These are phyloP conservation scores for Lizanozyma gosingica DNA, from an alignment of 1,139 yeast species.

Conservation along the genomic window DNA sequence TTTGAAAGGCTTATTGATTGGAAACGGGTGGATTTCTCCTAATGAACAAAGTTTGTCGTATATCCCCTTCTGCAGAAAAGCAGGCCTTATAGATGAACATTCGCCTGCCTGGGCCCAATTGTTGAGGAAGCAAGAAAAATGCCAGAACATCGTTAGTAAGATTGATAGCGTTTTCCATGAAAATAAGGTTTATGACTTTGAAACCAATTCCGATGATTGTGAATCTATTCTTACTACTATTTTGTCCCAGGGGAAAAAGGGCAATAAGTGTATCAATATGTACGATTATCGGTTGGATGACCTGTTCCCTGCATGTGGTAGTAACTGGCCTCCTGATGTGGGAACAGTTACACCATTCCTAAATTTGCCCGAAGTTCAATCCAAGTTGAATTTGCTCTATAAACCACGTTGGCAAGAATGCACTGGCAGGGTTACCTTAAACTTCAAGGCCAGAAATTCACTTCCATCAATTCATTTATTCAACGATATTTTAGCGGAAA, in stretches of 20 bases:
- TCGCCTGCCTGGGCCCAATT: constrained; percentile 33
- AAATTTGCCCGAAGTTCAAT: constrained; percentile 43
- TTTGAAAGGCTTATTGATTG: constrained; percentile 67
- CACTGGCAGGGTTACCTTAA: constrained; percentile 43
- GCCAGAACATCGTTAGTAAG: constrained; percentile 45
- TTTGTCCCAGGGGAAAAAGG: constrained; percentile 18
- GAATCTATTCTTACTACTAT: constrained; percentile 36
- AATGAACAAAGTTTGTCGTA: constrained; percentile 75
- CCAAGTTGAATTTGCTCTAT: constrained; percentile 45
- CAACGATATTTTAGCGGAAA: constrained; percentile 50
- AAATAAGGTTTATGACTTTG: constrained; percentile 16
- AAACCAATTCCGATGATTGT: constrained; percentile 37
- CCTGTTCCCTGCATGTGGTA: constrained; percentile 78
- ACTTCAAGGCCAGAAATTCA: constrained; percentile 44
- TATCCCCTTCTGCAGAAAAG: constrained; percentile 59
- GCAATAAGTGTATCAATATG: constrained; percentile 62
- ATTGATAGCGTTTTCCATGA: constrained; percentile 18
- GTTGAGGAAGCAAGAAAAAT: constrained; percentile 45
- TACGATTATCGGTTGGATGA: constrained; percentile 72
- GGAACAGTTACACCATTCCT: constrained; percentile 53
- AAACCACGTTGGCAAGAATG: constrained; percentile 69
- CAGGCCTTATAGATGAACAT: constrained; percentile 41
- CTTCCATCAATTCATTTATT: constrained; percentile 57
- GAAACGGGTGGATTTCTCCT: constrained; percentile 97
- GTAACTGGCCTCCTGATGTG: constrained; percentile 88